Conservation (phyloP, 106 monocot species). For the Cymbidium sinense region DNA sequence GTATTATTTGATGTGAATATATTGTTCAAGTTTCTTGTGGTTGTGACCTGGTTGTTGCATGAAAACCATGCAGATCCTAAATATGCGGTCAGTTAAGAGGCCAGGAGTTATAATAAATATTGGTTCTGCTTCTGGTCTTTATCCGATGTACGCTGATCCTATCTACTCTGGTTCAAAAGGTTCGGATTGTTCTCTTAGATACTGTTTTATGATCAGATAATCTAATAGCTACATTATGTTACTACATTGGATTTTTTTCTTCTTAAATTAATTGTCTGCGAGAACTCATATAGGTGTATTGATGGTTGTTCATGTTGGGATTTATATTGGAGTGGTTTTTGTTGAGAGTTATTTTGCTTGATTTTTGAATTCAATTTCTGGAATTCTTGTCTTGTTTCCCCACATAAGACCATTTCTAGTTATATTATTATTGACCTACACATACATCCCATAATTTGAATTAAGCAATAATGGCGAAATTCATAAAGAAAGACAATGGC, state of each 20-base stretch:
- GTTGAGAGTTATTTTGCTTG: neutral
- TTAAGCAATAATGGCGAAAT: too few relatives aligned
- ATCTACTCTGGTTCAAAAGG: conserved; percentile 88
- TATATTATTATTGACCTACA: too few relatives aligned
- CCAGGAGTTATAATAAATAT: conserved; percentile 84
- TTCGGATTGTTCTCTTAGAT: conserved; percentile 8
- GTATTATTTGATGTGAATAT: neutral
- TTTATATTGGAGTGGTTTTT: neutral
- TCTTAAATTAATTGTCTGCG: neutral
- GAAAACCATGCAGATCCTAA: conserved; percentile 45
- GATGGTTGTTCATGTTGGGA: neutral
- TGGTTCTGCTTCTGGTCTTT: conserved; percentile 85
- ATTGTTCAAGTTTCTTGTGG: neutral
- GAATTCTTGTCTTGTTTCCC: too few relatives aligned
- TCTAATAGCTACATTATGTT: neutral
- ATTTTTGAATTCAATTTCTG: too few relatives aligned
- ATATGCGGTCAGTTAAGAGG: conserved; percentile 52
- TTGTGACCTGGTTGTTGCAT: neutral
- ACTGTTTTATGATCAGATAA: neutral
- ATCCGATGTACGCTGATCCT: conserved; percentile 55
- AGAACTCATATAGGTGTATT: neutral
- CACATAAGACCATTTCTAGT: too few relatives aligned
- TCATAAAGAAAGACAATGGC: too few relatives aligned
- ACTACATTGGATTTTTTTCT: neutral
- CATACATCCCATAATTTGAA: too few relatives aligned